phyloP scores from a whole-genome alignment of 352 stramenopile species.

The Phytophthora boehmeriae region DNA sequence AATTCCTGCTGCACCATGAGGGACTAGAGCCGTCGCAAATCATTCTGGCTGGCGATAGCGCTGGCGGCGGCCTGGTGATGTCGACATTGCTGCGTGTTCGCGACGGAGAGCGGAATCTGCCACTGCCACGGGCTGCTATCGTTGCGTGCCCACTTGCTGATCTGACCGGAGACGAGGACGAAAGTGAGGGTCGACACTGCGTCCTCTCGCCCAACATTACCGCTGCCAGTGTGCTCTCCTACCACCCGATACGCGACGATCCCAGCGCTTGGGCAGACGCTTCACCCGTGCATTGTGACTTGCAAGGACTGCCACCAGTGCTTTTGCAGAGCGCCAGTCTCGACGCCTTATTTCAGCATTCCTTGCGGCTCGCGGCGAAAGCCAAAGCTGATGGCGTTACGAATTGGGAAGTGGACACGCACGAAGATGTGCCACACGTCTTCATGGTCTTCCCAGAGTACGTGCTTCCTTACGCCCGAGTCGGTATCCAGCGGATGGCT shows the following conservation, averaged over 20 bases:
- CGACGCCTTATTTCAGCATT: conserved; percentile 21
- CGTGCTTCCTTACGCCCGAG: conserved; percentile 21
- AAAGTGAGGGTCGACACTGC: conserved; percentile 8
- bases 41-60: conserved; percentile 37
- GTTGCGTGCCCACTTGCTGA: conserved; percentile 24
- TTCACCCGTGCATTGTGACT: conserved; percentile 28
- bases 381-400: conserved; percentile 26
- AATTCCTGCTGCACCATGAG: conserved; percentile 26
- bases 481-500: conserved; percentile 22
- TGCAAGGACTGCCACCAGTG: conserved; percentile 21
- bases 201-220: conserved; percentile 6
- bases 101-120: conserved; percentile 1
- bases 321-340: conserved; percentile 27
- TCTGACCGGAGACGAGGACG: conserved; percentile 3
- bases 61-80: conserved; percentile 32
- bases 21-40: conserved; percentile 19
- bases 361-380: conserved; percentile 23
- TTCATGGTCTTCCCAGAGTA: conserved; percentile 27
- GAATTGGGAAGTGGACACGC: conserved; percentile 31
- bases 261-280: conserved; percentile 19
- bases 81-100: conserved; percentile 28
- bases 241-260: conserved; percentile 7
- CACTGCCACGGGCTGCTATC: conserved; percentile 20
- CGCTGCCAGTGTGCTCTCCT: background rate
- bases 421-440: conserved; percentile 25